phyloP scores from a whole-genome alignment of 1,284 basidiomycete genomes.

The Puccinia triticina region DNA sequence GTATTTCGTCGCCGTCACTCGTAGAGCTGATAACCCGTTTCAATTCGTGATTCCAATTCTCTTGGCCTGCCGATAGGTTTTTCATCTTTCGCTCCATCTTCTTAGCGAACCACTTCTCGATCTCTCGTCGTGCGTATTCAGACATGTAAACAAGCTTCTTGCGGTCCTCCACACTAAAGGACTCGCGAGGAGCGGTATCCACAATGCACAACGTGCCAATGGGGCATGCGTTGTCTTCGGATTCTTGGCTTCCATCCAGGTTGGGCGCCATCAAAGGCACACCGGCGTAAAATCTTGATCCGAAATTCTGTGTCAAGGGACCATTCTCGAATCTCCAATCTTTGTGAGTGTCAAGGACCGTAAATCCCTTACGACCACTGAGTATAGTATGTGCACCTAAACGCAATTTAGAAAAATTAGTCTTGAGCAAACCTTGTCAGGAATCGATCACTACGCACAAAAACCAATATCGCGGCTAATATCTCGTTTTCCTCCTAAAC shows the following conservation, averaged over 20 bases:
- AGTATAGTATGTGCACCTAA: conserved; percentile 50
- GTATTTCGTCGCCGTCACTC: neutral
- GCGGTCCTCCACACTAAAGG: conserved; percentile 55
- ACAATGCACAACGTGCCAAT: conserved; percentile 58
- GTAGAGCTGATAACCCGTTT: neutral
- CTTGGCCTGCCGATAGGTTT: conserved; percentile 8
- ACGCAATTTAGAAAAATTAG: neutral
- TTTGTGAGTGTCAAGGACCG: conserved; percentile 43
- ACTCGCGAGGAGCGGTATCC: conserved; percentile 55
- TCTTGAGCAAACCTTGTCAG: neutral
- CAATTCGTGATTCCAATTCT: conserved; percentile 25
- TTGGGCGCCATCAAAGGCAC: conserved; percentile 52
- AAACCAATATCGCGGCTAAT: conserved; percentile 34
- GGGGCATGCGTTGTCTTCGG: conserved; percentile 51
- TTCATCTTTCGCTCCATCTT: conserved; percentile 43
- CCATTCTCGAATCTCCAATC: conserved; percentile 48
- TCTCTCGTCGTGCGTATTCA: conserved; percentile 53
- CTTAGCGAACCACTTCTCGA: conserved; percentile 54
- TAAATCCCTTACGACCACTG: conserved; percentile 48
- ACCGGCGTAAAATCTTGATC: conserved; percentile 43
- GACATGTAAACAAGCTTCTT: conserved; percentile 55
- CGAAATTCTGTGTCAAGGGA: conserved; percentile 38
- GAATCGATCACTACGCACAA: neutral
- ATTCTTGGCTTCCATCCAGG: conserved; percentile 44
- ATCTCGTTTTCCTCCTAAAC: conserved; percentile 29